Conservation (phyloP, 257 asterid genomes). For the Ilex aquifolium region DNA sequence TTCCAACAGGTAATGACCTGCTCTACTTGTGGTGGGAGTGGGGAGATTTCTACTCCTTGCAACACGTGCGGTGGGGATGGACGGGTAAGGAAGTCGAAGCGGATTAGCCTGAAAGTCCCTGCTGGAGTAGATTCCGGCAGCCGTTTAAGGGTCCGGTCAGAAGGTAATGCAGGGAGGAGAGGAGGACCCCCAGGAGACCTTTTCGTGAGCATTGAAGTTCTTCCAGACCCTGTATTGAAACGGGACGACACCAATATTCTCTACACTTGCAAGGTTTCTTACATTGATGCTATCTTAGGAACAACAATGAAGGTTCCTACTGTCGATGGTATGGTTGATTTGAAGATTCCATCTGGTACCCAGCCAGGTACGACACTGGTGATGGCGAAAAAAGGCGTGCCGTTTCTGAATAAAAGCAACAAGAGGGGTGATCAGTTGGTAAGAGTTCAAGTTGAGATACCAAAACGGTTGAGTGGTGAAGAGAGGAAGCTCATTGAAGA, state of each 20-base stretch:
- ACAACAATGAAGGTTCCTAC: constrained; percentile 82
- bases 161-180: constrained; percentile 84
- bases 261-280: constrained; percentile 81
- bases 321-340: constrained; percentile 85
- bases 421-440: background rate
- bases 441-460: background rate
- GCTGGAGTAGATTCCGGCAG: constrained; percentile 92
- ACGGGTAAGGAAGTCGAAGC: constrained; percentile 79
- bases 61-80: constrained; percentile 77
- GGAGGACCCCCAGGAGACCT: constrained; percentile 98
- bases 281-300: constrained; percentile 84
- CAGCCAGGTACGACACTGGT: constrained; percentile 92
- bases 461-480: background rate
- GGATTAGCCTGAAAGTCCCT: constrained; percentile 91
- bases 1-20: constrained; percentile 97
- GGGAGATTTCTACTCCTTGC: constrained; percentile 86
- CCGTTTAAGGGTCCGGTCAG: constrained; percentile 80
- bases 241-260: constrained; percentile 88
- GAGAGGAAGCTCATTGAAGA: constrained; percentile 8
- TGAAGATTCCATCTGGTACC: constrained; percentile 83
- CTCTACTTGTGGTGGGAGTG: constrained; percentile 76
- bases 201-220: constrained; percentile 74
- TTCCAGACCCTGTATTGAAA: constrained; percentile 63
- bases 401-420: constrained; percentile 48
- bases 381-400: constrained; percentile 91